A percentile compares a stretch with the other conserved stretches of the same genome.
Conservation (phyloP, 345 rosid genomes). For the Eucalyptus brandiana region DNA sequence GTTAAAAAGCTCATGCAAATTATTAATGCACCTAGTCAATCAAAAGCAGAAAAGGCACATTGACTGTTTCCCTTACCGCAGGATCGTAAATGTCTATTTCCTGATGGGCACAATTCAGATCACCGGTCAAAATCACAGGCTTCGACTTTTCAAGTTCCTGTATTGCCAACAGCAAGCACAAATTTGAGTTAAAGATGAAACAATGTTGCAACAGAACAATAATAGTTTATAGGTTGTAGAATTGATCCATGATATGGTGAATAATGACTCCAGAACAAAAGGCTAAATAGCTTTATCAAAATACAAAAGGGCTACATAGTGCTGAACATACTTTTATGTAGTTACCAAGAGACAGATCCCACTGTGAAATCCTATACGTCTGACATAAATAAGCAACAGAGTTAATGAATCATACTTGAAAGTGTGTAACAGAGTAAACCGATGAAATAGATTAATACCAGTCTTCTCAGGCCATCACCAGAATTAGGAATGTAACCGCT, state of each 20-base stretch:
- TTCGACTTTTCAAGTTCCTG: slow-evolving; percentile 92
- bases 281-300: background rate
- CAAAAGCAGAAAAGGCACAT: background rate
- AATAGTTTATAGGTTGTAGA: background rate
- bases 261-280: background rate
- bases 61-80: slow-evolving; percentile 32
- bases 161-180: background rate
- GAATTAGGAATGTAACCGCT: slow-evolving; percentile 83
- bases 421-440: background rate
- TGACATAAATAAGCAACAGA: slow-evolving; percentile 12
- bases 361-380: slow-evolving; percentile 63
- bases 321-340: slow-evolving; percentile 60
- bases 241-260: background rate
- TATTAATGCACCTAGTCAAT: background rate
- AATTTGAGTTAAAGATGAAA: background rate
- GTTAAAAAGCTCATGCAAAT: background rate
- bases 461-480: slow-evolving; percentile 93
- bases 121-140: slow-evolving; percentile 94
- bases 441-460: slow-evolving; percentile 29
- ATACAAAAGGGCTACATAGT: background rate
- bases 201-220: background rate
- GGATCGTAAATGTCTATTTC: slow-evolving; percentile 89
- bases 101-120: slow-evolving; percentile 91
- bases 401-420: background rate
- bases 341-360: slow-evolving; percentile 78